These are phyloP conservation scores for Cryphonectria nitschkei DNA, from an alignment of 2,329 filamentous ascomycete species.

Conservation along the genomic window DNA sequence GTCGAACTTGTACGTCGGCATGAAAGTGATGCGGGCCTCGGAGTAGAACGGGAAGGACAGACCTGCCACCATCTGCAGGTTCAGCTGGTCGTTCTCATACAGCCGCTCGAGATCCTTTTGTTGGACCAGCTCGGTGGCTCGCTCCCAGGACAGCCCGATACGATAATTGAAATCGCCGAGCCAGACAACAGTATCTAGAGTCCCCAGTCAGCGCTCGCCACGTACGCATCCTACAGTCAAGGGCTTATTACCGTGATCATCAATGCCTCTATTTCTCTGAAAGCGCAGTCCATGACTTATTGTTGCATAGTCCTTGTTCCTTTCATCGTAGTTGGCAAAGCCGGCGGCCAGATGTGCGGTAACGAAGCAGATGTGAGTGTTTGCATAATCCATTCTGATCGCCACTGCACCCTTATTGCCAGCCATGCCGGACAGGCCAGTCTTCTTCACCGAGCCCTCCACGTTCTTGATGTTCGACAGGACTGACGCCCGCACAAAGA, in stretches of 20 bases:
- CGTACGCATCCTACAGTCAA: neutral
- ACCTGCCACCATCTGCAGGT: slow-evolving; percentile 94
- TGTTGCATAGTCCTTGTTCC: slow-evolving; percentile 89
- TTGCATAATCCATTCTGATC: slow-evolving; percentile 92
- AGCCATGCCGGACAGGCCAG: slow-evolving; percentile 92
- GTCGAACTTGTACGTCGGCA: slow-evolving; percentile 96
- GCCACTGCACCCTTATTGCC: slow-evolving; percentile 98
- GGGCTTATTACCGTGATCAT: slow-evolving; percentile 72
- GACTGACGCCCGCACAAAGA: slow-evolving; percentile 82
- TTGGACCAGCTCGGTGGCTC: slow-evolving; percentile 74
- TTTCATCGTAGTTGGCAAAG: slow-evolving; percentile 94
- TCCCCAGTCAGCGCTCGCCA: slow-evolving; percentile 32
- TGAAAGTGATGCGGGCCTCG: slow-evolving; percentile 84
- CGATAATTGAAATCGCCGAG: slow-evolving; percentile 98
- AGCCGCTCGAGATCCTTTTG: slow-evolving; percentile 74
- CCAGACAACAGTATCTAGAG: slow-evolving; percentile 78
- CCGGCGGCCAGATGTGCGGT: slow-evolving; percentile 96
- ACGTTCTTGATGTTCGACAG: slow-evolving; percentile 91
- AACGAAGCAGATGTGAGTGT: slow-evolving; percentile 90
- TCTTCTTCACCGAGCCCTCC: slow-evolving; percentile 93
- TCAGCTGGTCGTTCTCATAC: slow-evolving; percentile 94
- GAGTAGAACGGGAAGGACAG: slow-evolving; percentile 90
- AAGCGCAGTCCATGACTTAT: slow-evolving; percentile 88
- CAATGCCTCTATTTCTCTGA: slow-evolving; percentile 86
- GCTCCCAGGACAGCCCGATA: slow-evolving; percentile 81